These are phyloP conservation scores for Sclerotinia subarctica DNA, from an alignment of 2,329 filamentous ascomycete species.

Conservation along the genomic window DNA sequence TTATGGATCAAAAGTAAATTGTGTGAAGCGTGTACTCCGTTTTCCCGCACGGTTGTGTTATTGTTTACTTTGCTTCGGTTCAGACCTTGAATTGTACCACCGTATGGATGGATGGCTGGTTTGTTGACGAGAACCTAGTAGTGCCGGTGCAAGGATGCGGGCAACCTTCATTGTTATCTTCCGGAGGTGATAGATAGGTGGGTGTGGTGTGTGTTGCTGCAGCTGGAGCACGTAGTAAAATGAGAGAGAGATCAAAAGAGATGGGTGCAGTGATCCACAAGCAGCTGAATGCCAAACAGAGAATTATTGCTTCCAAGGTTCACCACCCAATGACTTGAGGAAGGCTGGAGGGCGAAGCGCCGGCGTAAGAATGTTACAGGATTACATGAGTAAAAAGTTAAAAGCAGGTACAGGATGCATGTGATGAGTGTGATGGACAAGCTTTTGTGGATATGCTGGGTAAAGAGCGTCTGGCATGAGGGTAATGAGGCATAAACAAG, in stretches of 20 bases:
- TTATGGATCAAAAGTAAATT: slow-evolving; percentile 3
- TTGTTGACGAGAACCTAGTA: slow-evolving; percentile 9
- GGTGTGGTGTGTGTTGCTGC: too few species aligned
- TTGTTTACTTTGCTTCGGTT: slow-evolving; percentile 11
- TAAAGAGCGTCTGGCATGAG: background rate
- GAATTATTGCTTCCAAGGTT: background rate
- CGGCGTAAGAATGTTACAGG: background rate
- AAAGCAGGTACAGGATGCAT: background rate
- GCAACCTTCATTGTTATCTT: slow-evolving; percentile 12
- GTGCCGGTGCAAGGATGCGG: slow-evolving; percentile 13
- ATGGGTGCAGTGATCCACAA: slow-evolving; percentile 3
- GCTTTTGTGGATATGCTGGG: background rate
- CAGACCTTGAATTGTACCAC: background rate
- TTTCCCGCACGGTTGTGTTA: slow-evolving; percentile 18
- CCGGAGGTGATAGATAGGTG: too few species aligned
- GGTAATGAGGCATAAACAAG: background rate
- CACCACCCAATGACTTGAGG: background rate
- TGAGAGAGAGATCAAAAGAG: background rate
- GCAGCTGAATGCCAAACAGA: slow-evolving; percentile 1
- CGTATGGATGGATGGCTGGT: slow-evolving; percentile 4
- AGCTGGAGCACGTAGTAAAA: background rate
- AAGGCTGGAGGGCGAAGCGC: background rate
- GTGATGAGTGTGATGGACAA: background rate
- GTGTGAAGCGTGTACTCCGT: background rate
- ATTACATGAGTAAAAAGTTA: background rate